Base-by-base conservation (phyloP, 1,284 basidiomycete species). In the Wolfiporia cocos region DNA sequence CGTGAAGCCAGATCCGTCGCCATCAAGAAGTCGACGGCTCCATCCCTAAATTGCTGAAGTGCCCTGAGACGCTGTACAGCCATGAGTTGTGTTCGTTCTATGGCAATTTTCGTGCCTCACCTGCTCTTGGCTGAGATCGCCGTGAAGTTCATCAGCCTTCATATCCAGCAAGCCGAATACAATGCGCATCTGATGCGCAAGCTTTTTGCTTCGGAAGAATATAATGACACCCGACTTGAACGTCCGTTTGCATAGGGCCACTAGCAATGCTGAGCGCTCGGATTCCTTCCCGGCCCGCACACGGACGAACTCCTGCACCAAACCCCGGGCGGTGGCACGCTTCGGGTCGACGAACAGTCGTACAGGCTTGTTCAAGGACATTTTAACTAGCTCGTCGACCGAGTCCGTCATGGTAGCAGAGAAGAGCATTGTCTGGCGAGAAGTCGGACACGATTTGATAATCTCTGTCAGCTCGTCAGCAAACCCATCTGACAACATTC, bases 361-460 rank as follows among this genome's bases (percentile, higher is more conserved):
- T 19, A 95, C 90, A 3, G 95, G 95, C 59, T 86, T 90, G 59
- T 91, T 84, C 37, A 99, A 71, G 14, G 89, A 92, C 73, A 98
- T 87, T 55, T 82, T 81, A 43, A 97, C 88, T 33, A 99, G 78
- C 58, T 93, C 86, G 56, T 97, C 92, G 6, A 99, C 88, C 1
- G 86, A 86, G 64, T 98, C 95, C 2, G 92, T 96, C 86, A 98
- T 97, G 1, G 95, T 99, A 1, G 95, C 95, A 0, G 92, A 96
- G 66, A 99, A 99, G 20, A 99, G 74, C 92, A 99, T 96, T 3
- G 95, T 97, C 64, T 98, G 95, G 30, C 95, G 80, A 22, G 86
- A 86, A 12, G 73, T 68, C 1, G 95, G 94, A 58, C 93, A 95
- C 29, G 87, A 78, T 51, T 82, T 85, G 62, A 98, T 83, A 53